Conservation (phyloP, 441 rosid species). For the Gossypium schwendimanii region DNA sequence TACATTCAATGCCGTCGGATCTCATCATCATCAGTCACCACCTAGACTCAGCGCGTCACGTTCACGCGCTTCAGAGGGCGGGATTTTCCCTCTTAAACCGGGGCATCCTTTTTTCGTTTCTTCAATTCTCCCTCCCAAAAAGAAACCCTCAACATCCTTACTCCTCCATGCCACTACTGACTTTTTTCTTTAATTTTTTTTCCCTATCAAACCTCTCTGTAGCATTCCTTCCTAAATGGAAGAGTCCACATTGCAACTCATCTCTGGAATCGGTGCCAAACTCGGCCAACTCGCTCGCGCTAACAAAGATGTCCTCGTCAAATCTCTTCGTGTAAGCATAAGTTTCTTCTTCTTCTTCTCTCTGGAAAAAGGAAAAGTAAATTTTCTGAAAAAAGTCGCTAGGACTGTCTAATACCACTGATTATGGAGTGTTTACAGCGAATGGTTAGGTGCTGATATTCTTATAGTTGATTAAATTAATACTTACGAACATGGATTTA, state of each 20-base stretch:
- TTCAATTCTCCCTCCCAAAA: background rate
- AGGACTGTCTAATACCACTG: background rate
- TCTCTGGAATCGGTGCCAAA: slow-evolving; percentile 50
- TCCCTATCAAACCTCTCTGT: slow-evolving; percentile 4
- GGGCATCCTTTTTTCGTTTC: background rate
- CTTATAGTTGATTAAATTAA: background rate
- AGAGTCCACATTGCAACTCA: slow-evolving; percentile 40
- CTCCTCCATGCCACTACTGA: background rate
- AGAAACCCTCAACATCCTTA: slow-evolving; percentile 9
- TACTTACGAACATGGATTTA: background rate
- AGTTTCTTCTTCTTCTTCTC: background rate
- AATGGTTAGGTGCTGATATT: background rate
- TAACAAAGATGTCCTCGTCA: slow-evolving; percentile 64
- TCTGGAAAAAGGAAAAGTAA: background rate
- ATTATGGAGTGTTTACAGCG: background rate
- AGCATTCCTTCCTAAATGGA: slow-evolving; percentile 40
- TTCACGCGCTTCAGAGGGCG: slow-evolving; percentile 18
- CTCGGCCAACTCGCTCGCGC: slow-evolving; percentile 54
- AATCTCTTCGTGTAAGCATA: slow-evolving; percentile 54
- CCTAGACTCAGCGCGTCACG: background rate
- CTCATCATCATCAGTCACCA: background rate
- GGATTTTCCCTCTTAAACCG: slow-evolving; percentile 17
- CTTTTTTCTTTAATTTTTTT: background rate
- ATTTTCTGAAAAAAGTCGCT: background rate
- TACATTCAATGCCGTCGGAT: background rate